Percentiles rank a stretch among this genome's conserved stretches.
Evolutionary conservation across 2,329 filamentous ascomycete genomes (phyloP).

Genomic region (Cryoendolithus antarcticus): DNA sequence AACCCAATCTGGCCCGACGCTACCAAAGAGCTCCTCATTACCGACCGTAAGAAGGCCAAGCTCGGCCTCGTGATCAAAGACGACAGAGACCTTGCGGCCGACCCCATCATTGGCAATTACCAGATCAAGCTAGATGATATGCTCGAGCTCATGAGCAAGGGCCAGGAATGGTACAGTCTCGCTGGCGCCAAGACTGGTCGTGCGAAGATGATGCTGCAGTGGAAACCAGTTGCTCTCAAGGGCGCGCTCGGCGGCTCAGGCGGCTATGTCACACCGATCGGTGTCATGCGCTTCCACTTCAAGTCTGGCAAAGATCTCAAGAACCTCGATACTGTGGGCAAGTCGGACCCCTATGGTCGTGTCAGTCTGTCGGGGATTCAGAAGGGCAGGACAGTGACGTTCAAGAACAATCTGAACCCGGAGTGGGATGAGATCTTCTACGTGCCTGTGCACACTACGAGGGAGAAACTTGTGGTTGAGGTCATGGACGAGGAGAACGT

Average conservation of each 20-base stretch:
- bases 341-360: slow-evolving; percentile 89
- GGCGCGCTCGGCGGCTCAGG: slow-evolving; percentile 65
- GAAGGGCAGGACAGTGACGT: slow-evolving; percentile 86
- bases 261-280: slow-evolving; percentile 85
- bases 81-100: slow-evolving; percentile 70
- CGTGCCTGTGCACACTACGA: slow-evolving; percentile 71
- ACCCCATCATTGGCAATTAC: slow-evolving; percentile 80
- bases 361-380: slow-evolving; percentile 82
- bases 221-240: slow-evolving; percentile 85
- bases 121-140: slow-evolving; percentile 94
- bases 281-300: slow-evolving; percentile 91
- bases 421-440: slow-evolving; percentile 95
- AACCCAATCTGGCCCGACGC: slow-evolving; percentile 93
- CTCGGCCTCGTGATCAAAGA: slow-evolving; percentile 91
- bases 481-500: slow-evolving; percentile 95
- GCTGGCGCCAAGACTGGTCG: slow-evolving; percentile 69
- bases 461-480: slow-evolving; percentile 77
- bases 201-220: slow-evolving; percentile 81
- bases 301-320: slow-evolving; percentile 68
- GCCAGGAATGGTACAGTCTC: slow-evolving; percentile 92
- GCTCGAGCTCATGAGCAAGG: slow-evolving; percentile 78
- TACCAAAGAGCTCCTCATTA: slow-evolving; percentile 88
- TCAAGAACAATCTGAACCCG: slow-evolving; percentile 88
- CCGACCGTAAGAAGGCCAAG: slow-evolving; percentile 79
- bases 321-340: slow-evolving; percentile 89